These are phyloP conservation scores for Amylocarpus encephaloides DNA, from an alignment of 2,329 filamentous ascomycete species.

Conservation along the genomic window DNA sequence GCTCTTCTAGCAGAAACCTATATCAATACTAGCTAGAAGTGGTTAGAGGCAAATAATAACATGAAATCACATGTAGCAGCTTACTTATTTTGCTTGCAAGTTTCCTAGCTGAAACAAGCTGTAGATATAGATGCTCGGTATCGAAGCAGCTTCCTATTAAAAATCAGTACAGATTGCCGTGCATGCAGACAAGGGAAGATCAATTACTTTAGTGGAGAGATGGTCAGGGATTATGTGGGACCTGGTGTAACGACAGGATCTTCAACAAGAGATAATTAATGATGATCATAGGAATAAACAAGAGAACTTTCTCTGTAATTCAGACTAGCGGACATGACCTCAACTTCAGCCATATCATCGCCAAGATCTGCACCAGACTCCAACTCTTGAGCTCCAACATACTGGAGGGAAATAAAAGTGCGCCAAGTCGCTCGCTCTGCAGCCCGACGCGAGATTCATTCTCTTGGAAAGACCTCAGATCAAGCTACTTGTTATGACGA, in stretches of 20 bases:
- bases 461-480: conserved; percentile 6
- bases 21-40: conserved; percentile 25
- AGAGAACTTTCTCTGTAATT: conserved; percentile 12
- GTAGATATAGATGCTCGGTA: conserved; percentile 33
- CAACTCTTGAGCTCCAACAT: neutral
- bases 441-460: conserved; percentile 1
- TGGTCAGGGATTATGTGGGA: conserved; percentile 33
- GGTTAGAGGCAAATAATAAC: neutral
- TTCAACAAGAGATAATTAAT: neutral
- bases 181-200: too few relatives aligned
- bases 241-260: conserved; percentile 12
- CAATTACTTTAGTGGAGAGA: conserved; percentile 31
- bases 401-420: conserved; percentile 2
- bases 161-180: too few relatives aligned
- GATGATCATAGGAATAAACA: neutral
- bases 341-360: conserved; percentile 9
- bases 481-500: neutral
- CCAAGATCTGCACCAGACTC: neutral
- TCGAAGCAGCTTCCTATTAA: conserved; percentile 30
- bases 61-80: too few relatives aligned
- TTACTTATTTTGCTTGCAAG: conserved; percentile 19
- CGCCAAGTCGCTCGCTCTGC: conserved; percentile 10
- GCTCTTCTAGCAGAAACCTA: conserved; percentile 30
- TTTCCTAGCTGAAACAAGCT: conserved; percentile 9
- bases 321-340: conserved; percentile 7